Base-by-base conservation (phyloP, 768 basidiomycete genomes). In the Kwoniella dendrophila region DNA sequence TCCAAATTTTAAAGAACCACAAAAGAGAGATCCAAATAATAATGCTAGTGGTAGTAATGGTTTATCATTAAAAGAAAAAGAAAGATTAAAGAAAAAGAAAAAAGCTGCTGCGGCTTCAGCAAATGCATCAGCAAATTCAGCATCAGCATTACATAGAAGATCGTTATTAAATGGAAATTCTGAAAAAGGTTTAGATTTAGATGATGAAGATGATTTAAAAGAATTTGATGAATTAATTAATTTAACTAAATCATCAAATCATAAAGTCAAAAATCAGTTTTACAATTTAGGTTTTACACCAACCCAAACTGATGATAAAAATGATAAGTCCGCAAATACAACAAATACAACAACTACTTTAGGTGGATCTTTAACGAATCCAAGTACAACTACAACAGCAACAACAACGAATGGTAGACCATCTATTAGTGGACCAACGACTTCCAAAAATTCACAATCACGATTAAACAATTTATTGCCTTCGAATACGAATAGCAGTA, bases 1-100 rank as follows among this genome's bases (percentile, higher is more conserved):
- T 56, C 74, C 78, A 3, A 70, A 77, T 50, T 69, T 73, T 65
- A 70, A 72, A 53, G 73, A 75, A 64, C 71, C 73, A 18, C 30
- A 55, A 26, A 48, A 51, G 41, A 49, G 56, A 47, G 44, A 47
- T 24, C 18, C 26, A n/a, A n/a, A n/a, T n/a, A n/a, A n/a, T n/a
- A n/a, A n/a, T n/a, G n/a, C n/a, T n/a, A n/a, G n/a, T n/a, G n/a
- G n/a, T n/a, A n/a, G n/a, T 29, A 32, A 54, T 55, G 49, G 51
- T 12, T 29, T 30, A 11, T 43, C 41, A 14, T 43, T 52, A 51
- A 26, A 18, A 48, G 44, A 4, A 24, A 56, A 53, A 22, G 41
- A 34, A 6, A 30, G 26, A 30, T 5, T 29, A 20, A 57, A 56
- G 14, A 57, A 63, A 58, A 66, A 66, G 44, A 63, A 60, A 34